Evolutionary conservation across 495 filamentous ascomycete species (phyloP), one percentile per base, ranked within the genome.

Genomic region (Aspergillus cristatus): DNA sequence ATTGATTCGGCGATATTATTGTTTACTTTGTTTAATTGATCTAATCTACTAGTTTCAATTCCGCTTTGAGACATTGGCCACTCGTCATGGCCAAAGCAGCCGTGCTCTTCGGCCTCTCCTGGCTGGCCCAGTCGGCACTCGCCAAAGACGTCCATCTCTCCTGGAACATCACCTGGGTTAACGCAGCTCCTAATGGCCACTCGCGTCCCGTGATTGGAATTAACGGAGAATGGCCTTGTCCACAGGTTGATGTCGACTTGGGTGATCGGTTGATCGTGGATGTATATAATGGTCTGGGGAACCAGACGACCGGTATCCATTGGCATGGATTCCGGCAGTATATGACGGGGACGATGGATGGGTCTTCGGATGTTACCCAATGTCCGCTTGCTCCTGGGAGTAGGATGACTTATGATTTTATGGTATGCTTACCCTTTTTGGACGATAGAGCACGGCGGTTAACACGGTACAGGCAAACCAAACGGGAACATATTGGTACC

Each of bases 401-500:
- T 60, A 48, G 61, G 48, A 45, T 75, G 44, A 81, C 67, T 4
- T 90, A 90, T 52, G 72, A 85, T 48, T 88, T 93, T 46, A 78
- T 74, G 3, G 82, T 86, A 74, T n/a, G n/a, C n/a, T n/a, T 33
- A 68, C 67, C 5, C 70, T 62, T 14, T 14, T 35, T n/a, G n/a
- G n/a, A n/a, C 8, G 20, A 24, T 24, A 24, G 20, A 24, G 8
- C 4, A 24, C 4, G 8, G 20, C 4, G 8, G 8, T 8, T 24
- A 24, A 24, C 8, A 24, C n/a, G 8, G 20, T 24, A 30, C 28
- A 63, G 82, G 56, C 81, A 15, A 62, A 83, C 37, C 81, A 87
- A 63, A 74, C 79, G 1, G 84, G 84, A 28, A 84, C 84, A 2
- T 90, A 86, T 64, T 90, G 86, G 86, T 90, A 89, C 50, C 84